Evolutionary conservation across 768 basidiomycete species (phyloP), one percentile per base, ranked within the genome.

Genomic region (Boletus rubroflammeus): DNA sequence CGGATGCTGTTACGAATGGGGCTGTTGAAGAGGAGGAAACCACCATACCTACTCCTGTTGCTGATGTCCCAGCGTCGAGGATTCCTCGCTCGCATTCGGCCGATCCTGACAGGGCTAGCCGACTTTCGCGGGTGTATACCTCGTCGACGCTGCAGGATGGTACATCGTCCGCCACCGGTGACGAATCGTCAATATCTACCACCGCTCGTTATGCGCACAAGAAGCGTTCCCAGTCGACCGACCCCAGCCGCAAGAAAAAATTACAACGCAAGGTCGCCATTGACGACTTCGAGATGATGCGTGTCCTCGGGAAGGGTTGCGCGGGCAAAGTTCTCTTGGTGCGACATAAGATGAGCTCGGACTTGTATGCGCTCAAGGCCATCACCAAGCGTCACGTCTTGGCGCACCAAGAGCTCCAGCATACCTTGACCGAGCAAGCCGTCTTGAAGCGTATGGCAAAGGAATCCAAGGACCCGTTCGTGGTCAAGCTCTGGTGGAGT

Each of bases 371-470:
- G 34, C 81, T 98, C 75, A 99, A 99, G 74, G 95, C 95, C 6
- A 97, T 99, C 73, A 95, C 93, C 59, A 99, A 98, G 76, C 83
- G 93, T 51, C 93, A 96, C 70, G 97, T 99, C 23, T 78, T 98
- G 48, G 93, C 95, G 2, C 93, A 98, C 66, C 93, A 96, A 70
- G 97, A 99, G 73, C 76, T 99, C 52, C 87, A 90, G 65, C 97
- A 98, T 73, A 98, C 96, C 3, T 78, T 97, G 57, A 96, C 95
- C 3, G 97, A 99, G 73, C 93, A 98, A 71, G 87, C 90, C 7
- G 96, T 99, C 31, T 74, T 99, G 66, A 94, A 91, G 73, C 80
- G 91, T 40, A 95, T 98, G 88, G 90, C 93, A 1, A 90, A 92
- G 5, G 85, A 88, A 62, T 82, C 84, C 54, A 80, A 82, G 62